A percentile compares a stretch with the other conserved stretches of the same genome.
phyloP scores from a whole-genome alignment of 2,329 filamentous ascomycete genomes.

The Emmonsiellopsis sp. region DNA sequence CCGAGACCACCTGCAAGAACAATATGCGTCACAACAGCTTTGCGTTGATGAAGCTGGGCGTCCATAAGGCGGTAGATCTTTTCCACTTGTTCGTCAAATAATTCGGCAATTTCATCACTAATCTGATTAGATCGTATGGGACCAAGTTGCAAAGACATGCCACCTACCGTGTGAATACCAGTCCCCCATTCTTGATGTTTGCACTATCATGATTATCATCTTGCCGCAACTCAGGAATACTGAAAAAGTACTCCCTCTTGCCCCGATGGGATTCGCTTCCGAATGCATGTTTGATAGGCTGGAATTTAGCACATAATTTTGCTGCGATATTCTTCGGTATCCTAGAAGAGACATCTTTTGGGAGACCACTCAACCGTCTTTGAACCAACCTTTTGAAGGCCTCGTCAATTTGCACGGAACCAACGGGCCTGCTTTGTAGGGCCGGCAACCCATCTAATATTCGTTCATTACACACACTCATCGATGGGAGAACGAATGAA shows the following conservation, averaged over 20 bases:
- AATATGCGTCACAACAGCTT: slow-evolving; percentile 20
- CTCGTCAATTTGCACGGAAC: neutral
- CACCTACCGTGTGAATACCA: neutral
- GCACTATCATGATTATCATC: neutral
- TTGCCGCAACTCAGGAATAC: neutral
- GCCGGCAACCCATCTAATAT: neutral
- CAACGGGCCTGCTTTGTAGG: neutral
- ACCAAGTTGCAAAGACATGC: neutral
- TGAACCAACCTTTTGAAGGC: neutral
- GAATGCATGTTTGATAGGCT: neutral
- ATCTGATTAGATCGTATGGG: too few species aligned
- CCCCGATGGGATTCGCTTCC: neutral
- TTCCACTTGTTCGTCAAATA: neutral
- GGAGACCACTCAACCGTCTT: neutral
- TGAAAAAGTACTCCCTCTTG: neutral
- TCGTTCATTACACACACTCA: neutral
- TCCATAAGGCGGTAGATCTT: neutral
- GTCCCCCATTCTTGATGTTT: neutral
- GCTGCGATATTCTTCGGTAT: neutral
- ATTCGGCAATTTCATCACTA: neutral
- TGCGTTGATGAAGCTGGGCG: neutral
- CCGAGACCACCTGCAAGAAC: slow-evolving; percentile 35
- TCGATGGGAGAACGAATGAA: neutral
- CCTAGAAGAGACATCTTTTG: neutral
- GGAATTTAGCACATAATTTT: neutral